Percentiles rank a stretch among this genome's conserved stretches.
Conservation (phyloP, 192 early-diverging fungal genomes). For the Umbelopsis sp. region DNA sequence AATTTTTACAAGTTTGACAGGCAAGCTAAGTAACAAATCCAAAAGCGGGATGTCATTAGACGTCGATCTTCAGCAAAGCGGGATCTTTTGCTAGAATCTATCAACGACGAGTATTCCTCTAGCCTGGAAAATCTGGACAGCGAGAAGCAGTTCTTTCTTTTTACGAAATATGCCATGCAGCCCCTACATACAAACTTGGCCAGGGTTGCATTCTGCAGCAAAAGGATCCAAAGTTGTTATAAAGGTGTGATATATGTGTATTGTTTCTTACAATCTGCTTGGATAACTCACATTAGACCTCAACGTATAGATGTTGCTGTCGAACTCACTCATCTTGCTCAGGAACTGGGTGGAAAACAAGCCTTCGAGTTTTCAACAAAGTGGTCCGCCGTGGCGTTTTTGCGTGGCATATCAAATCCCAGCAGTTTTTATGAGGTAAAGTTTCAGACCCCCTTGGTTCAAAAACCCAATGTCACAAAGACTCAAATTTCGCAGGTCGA, state of each 20-base stretch:
- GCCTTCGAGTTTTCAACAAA: background rate
- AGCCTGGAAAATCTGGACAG: conserved; percentile 37
- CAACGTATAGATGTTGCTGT: conserved; percentile 30
- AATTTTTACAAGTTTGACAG: too few species aligned
- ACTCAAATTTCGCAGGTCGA: background rate
- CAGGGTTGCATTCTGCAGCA: conserved; percentile 30
- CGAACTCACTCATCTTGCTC: conserved; percentile 18
- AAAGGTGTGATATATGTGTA: background rate
- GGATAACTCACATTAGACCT: background rate
- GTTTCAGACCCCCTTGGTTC: background rate
- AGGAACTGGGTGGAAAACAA: conserved; percentile 18
- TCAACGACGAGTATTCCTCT: conserved; percentile 35
- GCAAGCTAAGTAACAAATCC: background rate
- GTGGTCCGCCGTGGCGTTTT: conserved; percentile 1
- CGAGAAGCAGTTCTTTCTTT: conserved; percentile 48
- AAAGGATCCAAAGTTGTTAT: conserved; percentile 34
- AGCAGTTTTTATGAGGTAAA: background rate
- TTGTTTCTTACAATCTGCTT: background rate
- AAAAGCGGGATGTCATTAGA: conserved; percentile 39
- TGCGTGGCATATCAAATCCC: background rate
- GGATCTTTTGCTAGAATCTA: conserved; percentile 44
- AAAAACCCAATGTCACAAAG: too few species aligned
- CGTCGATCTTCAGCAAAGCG: conserved; percentile 42
- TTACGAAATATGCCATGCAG: conserved; percentile 39
- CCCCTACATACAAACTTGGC: conserved; percentile 12